These are phyloP conservation scores for Pythium diclinum DNA, from an alignment of 352 stramenopile genomes.

Conservation along the genomic window DNA sequence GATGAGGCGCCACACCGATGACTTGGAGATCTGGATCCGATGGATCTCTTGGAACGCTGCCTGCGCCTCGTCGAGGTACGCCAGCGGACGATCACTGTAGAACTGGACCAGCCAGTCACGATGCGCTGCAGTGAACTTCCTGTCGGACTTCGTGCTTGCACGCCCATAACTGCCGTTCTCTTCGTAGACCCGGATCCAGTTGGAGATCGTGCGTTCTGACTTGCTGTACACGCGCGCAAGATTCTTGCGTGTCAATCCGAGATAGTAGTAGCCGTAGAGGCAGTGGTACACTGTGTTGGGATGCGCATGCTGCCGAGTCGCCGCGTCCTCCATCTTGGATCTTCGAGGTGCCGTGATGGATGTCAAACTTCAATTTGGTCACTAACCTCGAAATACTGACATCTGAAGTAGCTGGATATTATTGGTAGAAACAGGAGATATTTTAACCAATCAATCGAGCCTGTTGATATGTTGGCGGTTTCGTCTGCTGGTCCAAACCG, in stretches of 20 bases:
- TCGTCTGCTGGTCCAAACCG: too few species aligned
- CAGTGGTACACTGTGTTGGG: constrained; percentile 28
- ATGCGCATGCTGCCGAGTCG: constrained; percentile 11
- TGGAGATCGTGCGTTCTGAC: neutral
- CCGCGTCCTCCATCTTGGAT: constrained; percentile 15
- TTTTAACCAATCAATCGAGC: too few species aligned
- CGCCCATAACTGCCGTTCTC: neutral
- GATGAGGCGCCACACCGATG: constrained; percentile 20
- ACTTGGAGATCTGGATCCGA: constrained; percentile 14
- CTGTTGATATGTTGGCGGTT: too few species aligned
- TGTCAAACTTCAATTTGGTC: too few species aligned
- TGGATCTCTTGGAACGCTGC: neutral
- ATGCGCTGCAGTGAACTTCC: neutral
- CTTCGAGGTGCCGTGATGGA: too few species aligned
- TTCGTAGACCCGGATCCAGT: neutral
- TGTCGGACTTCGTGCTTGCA: neutral
- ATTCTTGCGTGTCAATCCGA: neutral
- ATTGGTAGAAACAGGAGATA: too few species aligned
- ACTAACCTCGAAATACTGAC: too few species aligned
- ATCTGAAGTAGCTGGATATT: too few species aligned
- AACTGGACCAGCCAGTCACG: neutral
- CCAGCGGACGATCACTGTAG: neutral
- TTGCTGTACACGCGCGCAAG: neutral
- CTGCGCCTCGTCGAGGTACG: constrained; percentile 13
- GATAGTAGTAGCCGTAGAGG: constrained; percentile 21